Percentiles rank a stretch among this genome's conserved stretches.
These are phyloP conservation scores for Ophiostoma tasmaniense DNA, from an alignment of 2,329 filamentous ascomycete genomes.

Conservation along the genomic window DNA sequence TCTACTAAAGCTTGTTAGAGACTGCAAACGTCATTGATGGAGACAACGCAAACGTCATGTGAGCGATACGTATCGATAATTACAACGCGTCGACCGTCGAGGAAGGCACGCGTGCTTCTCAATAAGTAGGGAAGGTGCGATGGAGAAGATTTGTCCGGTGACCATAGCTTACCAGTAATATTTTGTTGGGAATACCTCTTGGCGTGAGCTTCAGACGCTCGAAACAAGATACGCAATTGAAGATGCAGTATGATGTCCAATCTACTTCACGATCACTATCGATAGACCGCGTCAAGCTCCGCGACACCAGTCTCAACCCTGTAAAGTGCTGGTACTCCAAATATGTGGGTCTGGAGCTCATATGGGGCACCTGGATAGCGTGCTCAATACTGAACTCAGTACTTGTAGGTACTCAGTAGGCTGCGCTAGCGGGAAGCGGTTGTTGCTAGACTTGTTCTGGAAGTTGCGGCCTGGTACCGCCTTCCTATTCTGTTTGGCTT, in stretches of 20 bases:
- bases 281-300: background rate
- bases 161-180: background rate
- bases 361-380: background rate
- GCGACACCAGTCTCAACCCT: background rate
- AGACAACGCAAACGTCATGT: background rate
- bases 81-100: background rate
- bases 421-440: background rate
- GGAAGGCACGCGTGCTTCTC: background rate
- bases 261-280: background rate
- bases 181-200: background rate
- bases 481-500: conserved; percentile 1
- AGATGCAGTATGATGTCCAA: background rate
- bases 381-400: no score
- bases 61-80: background rate
- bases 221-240: background rate
- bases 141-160: background rate
- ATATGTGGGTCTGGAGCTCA: background rate
- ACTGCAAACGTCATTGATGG: background rate
- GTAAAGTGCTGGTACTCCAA: background rate
- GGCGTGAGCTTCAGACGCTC: background rate
- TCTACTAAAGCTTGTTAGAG: background rate
- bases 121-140: background rate
- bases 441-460: background rate
- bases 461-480: conserved; percentile 3
- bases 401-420: background rate